Evolutionary conservation across 2,329 filamentous ascomycete genomes (phyloP).

Genomic region (Penicillium sp.): DNA sequence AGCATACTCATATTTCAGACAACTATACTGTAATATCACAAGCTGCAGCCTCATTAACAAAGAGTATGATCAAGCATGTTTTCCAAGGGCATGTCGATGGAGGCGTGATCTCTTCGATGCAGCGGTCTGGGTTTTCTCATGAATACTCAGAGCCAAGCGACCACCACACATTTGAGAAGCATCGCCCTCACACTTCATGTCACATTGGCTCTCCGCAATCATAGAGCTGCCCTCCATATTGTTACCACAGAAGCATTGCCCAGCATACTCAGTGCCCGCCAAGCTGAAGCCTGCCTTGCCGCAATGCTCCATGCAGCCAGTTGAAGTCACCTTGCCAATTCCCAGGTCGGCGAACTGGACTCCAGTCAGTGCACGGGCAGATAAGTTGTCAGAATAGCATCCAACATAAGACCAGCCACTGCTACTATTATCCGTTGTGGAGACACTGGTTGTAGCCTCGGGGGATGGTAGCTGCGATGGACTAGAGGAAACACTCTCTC

Average conservation of each 20-base stretch:
- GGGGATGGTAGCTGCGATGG: not conserved
- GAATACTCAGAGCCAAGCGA: constrained; percentile 3
- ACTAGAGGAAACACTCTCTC: not conserved
- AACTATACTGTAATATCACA: not conserved
- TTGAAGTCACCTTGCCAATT: constrained; percentile 37
- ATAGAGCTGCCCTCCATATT: constrained; percentile 7
- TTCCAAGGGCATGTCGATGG: not conserved
- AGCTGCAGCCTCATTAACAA: not conserved
- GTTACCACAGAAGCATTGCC: constrained; percentile 49
- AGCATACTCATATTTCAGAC: not conserved
- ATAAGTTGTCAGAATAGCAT: constrained; percentile 42
- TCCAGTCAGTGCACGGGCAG: constrained; percentile 35
- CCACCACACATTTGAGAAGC: constrained; percentile 6
- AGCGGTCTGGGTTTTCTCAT: not conserved
- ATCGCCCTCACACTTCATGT: constrained; percentile 9
- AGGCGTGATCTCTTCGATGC: constrained; percentile 1
- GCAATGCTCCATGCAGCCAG: constrained; percentile 50
- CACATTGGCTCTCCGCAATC: constrained; percentile 1
- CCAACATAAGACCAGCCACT: constrained; percentile 21
- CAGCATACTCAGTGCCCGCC: constrained; percentile 49
- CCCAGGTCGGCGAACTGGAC: constrained; percentile 41
- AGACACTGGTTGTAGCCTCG: not conserved
- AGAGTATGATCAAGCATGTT: not conserved
- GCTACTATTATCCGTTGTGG: not conserved
- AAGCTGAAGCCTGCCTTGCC: constrained; percentile 42